Conservation (phyloP, 306 rosid genomes). For the Pterocarpus santalinus region DNA sequence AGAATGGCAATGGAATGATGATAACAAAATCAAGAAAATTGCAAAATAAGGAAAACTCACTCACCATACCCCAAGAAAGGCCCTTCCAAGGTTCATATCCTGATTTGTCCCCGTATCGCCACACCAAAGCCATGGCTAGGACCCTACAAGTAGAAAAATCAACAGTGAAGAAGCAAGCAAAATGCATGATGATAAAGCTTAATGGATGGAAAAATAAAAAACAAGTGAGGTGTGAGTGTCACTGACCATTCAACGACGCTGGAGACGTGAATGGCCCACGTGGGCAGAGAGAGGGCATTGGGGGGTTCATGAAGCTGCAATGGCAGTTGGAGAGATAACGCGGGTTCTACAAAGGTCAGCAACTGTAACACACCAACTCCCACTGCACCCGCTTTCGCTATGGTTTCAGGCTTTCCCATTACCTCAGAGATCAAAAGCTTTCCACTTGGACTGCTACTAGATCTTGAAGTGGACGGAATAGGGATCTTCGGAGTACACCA, state of each 20-base stretch:
- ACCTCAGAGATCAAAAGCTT: conserved; percentile 17
- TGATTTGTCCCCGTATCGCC: conserved; percentile 89
- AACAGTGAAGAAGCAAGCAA: not conserved
- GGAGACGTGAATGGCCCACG: conserved; percentile 95
- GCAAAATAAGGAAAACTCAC: conserved; percentile 28
- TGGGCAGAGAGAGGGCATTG: conserved; percentile 94
- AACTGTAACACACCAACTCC: conserved; percentile 66
- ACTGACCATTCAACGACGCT: conserved; percentile 86
- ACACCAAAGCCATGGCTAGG: conserved; percentile 93
- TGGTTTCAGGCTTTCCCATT: conserved; percentile 33
- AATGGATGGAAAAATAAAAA: not conserved
- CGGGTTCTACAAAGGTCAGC: conserved; percentile 60
- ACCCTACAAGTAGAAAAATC: conserved; percentile 60
- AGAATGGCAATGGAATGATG: not conserved
- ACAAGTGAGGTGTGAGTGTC: not conserved
- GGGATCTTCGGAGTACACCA: conserved; percentile 30
- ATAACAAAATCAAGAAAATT: not conserved
- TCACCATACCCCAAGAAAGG: conserved; percentile 97
- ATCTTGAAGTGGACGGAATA: conserved; percentile 29
- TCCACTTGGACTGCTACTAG: not conserved
- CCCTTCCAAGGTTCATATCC: conserved; percentile 90
- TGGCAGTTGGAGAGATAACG: conserved; percentile 61
- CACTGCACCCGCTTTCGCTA: conserved; percentile 49
- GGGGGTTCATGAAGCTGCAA: conserved; percentile 75
- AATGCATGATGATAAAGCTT: not conserved